A percentile compares a stretch with the other conserved stretches of the same genome.
phyloP scores from a whole-genome alignment of 306 rosid genomes.

The Vachellia collinsii region DNA sequence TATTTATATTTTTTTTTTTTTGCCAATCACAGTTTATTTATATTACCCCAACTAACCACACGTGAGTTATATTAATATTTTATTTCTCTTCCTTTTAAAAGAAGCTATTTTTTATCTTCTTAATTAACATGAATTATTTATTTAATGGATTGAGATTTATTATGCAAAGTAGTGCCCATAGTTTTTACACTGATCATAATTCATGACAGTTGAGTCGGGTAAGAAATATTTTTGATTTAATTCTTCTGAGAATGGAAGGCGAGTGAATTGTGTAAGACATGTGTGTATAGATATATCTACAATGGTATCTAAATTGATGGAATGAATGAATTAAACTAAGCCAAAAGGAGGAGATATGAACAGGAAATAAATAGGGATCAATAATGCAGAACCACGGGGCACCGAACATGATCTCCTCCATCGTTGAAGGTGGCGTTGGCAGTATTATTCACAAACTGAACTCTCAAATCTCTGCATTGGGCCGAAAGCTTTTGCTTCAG shows the following conservation, averaged over 20 bases:
- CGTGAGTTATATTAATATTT: too few species aligned
- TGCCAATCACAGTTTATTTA: too few species aligned
- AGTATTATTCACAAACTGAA: constrained; percentile 40
- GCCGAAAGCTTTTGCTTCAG: constrained; percentile 8
- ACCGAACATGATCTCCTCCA: not conserved
- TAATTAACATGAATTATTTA: not conserved
- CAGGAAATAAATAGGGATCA: not conserved
- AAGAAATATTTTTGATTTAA: not conserved
- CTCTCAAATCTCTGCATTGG: constrained; percentile 47
- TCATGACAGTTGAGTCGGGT: too few species aligned
- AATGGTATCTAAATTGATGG: not conserved
- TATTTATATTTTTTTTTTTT: too few species aligned
- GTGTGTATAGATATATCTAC: not conserved
- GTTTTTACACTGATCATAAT: not conserved
- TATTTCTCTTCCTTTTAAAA: too few species aligned
- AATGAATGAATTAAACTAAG: not conserved
- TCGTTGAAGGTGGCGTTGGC: not conserved
- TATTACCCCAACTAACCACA: too few species aligned
- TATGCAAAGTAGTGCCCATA: not conserved
- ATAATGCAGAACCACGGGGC: constrained; percentile 5
- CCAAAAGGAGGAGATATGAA: not conserved
- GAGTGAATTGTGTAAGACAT: not conserved
- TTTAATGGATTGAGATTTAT: not conserved
- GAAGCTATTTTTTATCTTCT: not conserved
- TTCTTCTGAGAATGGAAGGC: not conserved